Evolutionary conservation across 768 basidiomycete genomes (phyloP).

Genomic region (Agrocybe pediades): DNA sequence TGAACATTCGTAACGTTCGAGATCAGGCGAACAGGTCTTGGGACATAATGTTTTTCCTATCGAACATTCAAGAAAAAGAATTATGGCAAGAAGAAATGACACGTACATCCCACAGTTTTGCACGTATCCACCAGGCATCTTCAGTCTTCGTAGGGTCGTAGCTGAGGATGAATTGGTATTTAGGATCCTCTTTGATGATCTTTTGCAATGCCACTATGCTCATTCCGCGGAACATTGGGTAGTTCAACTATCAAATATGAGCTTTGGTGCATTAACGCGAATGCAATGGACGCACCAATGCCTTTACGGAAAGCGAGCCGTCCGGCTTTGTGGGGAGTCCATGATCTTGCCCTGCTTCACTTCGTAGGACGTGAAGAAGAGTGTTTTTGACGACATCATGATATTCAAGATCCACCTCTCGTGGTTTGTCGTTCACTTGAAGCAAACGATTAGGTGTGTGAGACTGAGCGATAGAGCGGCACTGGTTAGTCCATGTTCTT

Average conservation of each 20-base stretch:
- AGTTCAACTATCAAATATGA: conserved; percentile 14
- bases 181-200: conserved; percentile 13
- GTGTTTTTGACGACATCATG: conserved; percentile 3
- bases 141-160: conserved; percentile 14
- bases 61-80: background rate
- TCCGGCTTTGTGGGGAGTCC: conserved; percentile 17
- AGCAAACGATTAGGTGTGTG: background rate
- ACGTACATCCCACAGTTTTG: conserved; percentile 20
- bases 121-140: conserved; percentile 22
- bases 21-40: conserved; percentile 8
- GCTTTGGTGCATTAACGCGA: background rate
- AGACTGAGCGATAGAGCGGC: background rate
- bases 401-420: background rate
- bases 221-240: conserved; percentile 19
- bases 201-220: conserved; percentile 16
- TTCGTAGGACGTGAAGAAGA: conserved; percentile 14
- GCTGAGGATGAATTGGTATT: conserved; percentile 14
- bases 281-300: conserved; percentile 7
- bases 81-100: background rate
- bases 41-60: conserved; percentile 15
- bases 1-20: background rate
- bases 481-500: background rate
- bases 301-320: conserved; percentile 15
- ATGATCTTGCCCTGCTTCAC: conserved; percentile 8
- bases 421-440: background rate